Conservation (phyloP, 1,284 basidiomycete genomes). For the Puccinia horiana region DNA sequence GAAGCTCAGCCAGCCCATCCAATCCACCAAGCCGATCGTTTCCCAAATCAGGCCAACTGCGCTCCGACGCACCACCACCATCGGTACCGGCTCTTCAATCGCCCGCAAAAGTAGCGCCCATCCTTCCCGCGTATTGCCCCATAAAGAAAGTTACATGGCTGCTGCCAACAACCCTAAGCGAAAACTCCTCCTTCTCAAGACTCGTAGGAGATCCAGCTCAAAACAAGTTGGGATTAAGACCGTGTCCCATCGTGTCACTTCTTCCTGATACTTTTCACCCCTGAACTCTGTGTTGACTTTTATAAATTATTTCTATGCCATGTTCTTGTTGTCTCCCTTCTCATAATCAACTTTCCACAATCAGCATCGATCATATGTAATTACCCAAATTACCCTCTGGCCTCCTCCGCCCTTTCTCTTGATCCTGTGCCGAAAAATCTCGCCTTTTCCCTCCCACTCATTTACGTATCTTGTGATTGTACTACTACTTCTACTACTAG, state of each 20-base stretch:
- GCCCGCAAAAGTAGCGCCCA: not conserved
- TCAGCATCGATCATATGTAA: too few species aligned
- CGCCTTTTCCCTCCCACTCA: too few species aligned
- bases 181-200: not conserved
- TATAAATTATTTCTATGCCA: too few species aligned
- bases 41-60: not conserved
- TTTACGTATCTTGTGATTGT: too few species aligned
- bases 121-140: not conserved
- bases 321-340: too few species aligned
- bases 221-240: not conserved
- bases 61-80: not conserved
- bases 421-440: too few species aligned
- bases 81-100: not conserved
- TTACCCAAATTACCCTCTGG: too few species aligned
- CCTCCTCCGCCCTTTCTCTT: too few species aligned
- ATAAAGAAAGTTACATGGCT: not conserved
- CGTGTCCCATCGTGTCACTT: not conserved
- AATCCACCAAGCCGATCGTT: constrained; percentile 4
- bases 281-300: not conserved
- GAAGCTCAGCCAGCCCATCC: constrained; percentile 19
- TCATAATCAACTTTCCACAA: too few species aligned
- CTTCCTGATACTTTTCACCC: not conserved
- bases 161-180: not conserved
- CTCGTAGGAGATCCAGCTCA: not conserved
- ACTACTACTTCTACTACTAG: too few species aligned